phyloP scores from a whole-genome alignment of 2,329 filamentous ascomycete species.

The Incumbomyces delicatus region DNA sequence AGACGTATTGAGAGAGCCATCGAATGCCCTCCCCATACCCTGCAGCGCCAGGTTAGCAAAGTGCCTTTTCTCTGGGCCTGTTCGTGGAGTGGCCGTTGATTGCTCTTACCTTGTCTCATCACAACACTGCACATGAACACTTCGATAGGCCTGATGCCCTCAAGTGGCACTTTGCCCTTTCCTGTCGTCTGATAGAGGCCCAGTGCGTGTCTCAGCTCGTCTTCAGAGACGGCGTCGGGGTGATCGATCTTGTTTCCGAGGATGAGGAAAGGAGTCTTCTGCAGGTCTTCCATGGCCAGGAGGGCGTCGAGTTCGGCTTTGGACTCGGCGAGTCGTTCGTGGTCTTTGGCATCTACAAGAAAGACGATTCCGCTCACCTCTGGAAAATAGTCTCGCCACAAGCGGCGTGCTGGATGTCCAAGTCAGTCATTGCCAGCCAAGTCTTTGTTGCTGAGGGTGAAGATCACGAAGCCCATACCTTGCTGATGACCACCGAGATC shows the following conservation, averaged over 20 bases:
- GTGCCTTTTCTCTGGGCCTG: neutral
- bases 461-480: constrained; percentile 44
- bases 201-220: constrained; percentile 83
- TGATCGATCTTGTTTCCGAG: constrained; percentile 99
- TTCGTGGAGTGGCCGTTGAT: neutral
- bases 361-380: constrained; percentile 96
- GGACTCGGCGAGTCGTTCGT: constrained; percentile 85
- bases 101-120: constrained; percentile 71
- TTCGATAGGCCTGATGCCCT: constrained; percentile 90
- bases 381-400: constrained; percentile 96
- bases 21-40: constrained; percentile 82
- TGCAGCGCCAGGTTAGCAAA: constrained; percentile 24
- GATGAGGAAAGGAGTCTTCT: constrained; percentile 90
- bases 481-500: constrained; percentile 91
- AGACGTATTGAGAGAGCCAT: constrained; percentile 90
- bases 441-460: neutral
- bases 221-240: constrained; percentile 88
- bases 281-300: constrained; percentile 90
- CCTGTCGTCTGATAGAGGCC: constrained; percentile 94
- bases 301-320: constrained; percentile 96
- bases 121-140: constrained; percentile 99
- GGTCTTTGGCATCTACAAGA: constrained; percentile 94
- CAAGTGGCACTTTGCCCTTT: constrained; percentile 86
- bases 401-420: constrained; percentile 58
- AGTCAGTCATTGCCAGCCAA: constrained; percentile 1